Percentiles rank a stretch among this genome's conserved stretches.
Evolutionary conservation across 805 yeast species (phyloP).

Genomic region (Cyberlindnera suaveolens): DNA sequence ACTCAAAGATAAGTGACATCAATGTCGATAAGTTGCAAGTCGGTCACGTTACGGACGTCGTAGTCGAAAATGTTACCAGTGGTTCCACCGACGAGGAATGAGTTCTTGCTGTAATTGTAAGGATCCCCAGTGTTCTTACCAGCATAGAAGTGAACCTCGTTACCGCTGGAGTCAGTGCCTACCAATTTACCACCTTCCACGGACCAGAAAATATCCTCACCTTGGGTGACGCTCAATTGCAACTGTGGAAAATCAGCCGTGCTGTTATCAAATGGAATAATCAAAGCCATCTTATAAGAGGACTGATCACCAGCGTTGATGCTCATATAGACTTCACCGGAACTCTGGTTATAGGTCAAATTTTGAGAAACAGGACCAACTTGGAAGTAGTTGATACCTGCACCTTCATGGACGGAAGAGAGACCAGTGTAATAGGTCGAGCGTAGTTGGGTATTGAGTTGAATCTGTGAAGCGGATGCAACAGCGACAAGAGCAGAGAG

Average conservation of each 20-base stretch:
- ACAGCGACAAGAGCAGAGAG: slow-evolving; percentile 2
- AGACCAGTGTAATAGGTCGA: slow-evolving; percentile 4
- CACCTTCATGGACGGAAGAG: slow-evolving; percentile 17
- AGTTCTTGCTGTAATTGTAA: slow-evolving; percentile 29
- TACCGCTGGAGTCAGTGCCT: slow-evolving; percentile 25
- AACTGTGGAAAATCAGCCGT: slow-evolving; percentile 11
- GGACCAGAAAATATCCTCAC: slow-evolving; percentile 9
- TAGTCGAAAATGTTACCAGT: slow-evolving; percentile 5
- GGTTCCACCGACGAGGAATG: slow-evolving; percentile 27
- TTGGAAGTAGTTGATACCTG: slow-evolving; percentile 17
- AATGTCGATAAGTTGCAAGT: slow-evolving; percentile 4
- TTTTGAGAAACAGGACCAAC: slow-evolving; percentile 10
- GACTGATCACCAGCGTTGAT: neutral
- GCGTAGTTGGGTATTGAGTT: neutral
- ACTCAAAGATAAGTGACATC: neutral
- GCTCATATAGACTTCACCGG: slow-evolving; percentile 6
- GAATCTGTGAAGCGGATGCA: slow-evolving; percentile 3
- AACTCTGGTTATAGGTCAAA: slow-evolving; percentile 1
- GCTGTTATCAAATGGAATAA: neutral
- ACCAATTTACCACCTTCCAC: slow-evolving; percentile 20
- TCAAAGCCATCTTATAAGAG: slow-evolving; percentile 4
- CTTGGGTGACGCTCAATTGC: slow-evolving; percentile 7
- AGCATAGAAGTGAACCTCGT: slow-evolving; percentile 29
- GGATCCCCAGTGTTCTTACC: slow-evolving; percentile 40
- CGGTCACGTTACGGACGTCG: slow-evolving; percentile 1